Evolutionary conservation across 352 stramenopile genomes (phyloP), one percentile per base, ranked within the genome.

Genomic region (Globisporangium polare): DNA sequence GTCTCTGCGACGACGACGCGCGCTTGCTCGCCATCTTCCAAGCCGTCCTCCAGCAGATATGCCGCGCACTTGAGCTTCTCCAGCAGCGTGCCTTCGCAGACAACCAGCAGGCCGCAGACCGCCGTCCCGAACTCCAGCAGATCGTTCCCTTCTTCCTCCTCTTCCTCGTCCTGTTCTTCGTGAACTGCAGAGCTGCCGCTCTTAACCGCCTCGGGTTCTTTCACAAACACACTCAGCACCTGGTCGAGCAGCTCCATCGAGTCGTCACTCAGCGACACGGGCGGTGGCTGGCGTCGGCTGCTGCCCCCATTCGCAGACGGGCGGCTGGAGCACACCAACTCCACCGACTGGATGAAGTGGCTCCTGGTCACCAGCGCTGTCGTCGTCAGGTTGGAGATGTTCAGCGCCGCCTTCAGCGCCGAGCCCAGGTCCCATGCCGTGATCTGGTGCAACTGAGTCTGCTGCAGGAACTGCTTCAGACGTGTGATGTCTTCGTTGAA

Each of bases 401-500:
- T 53, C 15, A 73, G 60, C 8, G 75, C 55, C 42, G 75, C 60
- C 5, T 81, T 59, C n/a, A 89, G 24, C 0, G 74, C 67, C 35
- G 53, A 60, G 5, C 74, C 67, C 15, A 88, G 52, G 10, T 77
- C 59, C 71, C 62, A 74, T 18, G 75, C 65, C 4, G 72, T 73
- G 1, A 85, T 63, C 2, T 68, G 67, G 49, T 91, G 80, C 8
- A 92, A 35, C 61, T 86, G 71, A 17, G 79, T 92, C 62, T 94
- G 78, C 3, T 69, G 71, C 20, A 94, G 52, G 39, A 92, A 92
- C 17, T 73, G 52, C 41, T 85, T 86, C 3, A 94, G 58, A 4
- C 78, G 77, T 7, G 62, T 69, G 33, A 94, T 80, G 31, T 94
- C 83, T 39, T 94, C 83, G 39, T 88, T 77, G 74, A 90, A 94